A percentile compares a stretch with the other conserved stretches of the same genome.
Evolutionary conservation across 2,329 filamentous ascomycete species (phyloP).

Genomic region (Aspergillus versicolor): DNA sequence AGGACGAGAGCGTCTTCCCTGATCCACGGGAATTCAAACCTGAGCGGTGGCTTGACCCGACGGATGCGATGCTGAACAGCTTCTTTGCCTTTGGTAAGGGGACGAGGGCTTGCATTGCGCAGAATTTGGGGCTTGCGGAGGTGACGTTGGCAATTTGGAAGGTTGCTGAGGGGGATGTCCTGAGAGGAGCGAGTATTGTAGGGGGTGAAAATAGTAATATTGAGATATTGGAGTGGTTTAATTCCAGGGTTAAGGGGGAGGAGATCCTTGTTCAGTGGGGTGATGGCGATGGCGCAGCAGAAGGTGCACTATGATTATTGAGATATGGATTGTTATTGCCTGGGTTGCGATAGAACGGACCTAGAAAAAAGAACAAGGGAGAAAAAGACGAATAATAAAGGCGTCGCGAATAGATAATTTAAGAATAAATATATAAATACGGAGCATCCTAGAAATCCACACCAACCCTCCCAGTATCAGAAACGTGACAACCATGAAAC

Average conservation of each 20-base stretch:
- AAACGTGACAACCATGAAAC: conserved; percentile 52
- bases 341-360: not conserved
- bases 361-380: not conserved
- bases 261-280: conserved; percentile 36
- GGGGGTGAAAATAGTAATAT: conserved; percentile 36
- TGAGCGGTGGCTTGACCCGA: conserved; percentile 48
- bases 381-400: not conserved
- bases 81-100: conserved; percentile 53
- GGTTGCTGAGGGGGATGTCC: conserved; percentile 44
- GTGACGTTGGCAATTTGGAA: conserved; percentile 44
- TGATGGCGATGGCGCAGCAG: not conserved
- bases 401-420: too few relatives aligned
- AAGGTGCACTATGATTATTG: not conserved
- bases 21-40: conserved; percentile 47
- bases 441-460: not conserved
- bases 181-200: conserved; percentile 45
- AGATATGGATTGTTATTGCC: too few relatives aligned
- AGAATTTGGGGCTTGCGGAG: conserved; percentile 49
- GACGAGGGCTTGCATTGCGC: conserved; percentile 50
- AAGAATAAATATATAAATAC: not conserved
- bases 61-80: conserved; percentile 42
- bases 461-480: conserved; percentile 13
- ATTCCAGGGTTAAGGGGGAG: conserved; percentile 52
- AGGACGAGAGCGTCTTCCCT: conserved; percentile 45
- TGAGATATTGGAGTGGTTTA: conserved; percentile 58